Evolutionary conservation across 768 basidiomycete species (phyloP), one percentile per base, ranked within the genome.

Genomic region (Hericium rajendrae): DNA sequence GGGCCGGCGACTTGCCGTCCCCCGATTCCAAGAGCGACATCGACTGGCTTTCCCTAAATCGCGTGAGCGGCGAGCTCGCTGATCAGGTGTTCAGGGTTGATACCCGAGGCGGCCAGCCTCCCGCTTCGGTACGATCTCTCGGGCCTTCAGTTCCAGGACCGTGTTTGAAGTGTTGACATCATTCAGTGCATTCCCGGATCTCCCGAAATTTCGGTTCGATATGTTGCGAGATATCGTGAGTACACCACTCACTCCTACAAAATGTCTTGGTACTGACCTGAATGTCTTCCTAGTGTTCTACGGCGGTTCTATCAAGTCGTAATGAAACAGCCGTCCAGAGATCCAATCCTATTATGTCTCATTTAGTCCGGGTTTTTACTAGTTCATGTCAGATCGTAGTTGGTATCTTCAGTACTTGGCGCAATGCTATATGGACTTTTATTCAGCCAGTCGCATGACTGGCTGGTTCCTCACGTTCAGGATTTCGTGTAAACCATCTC

Each of bases 221-320:
- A 63, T 43, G 9, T 50, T n/a, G 53, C 62, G 24, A 28, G 32
- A 39, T 63, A 63, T 26, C 53, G 62, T 63, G 49, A 24, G 62
- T 55, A 15, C 38, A 3, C 11, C 22, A 20, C 24, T 24, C 22
- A 20, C 24, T 24, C 4, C 28, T 15, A 22, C 12, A 15, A 26
- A 6, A 12, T 32, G 49, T 15, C 11, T 51, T 6, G 26, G 10
- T 26, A 24, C 10, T 50, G n/a, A 22, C 6, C 26, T 24, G 24
- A 51, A 22, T 6, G 12, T 13, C 26, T 13, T 11, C 28, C 8
- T 24, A 51, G 49, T 51, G 10, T 51, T 51, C 28, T 51, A 51
- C 15, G 49, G 49, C 20, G 49, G 49, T 28, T 46, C 43, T n/a
- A 20, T 46, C 43, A 46, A 46, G 6, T 32, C 32, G 32, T 32